Evolutionary conservation across 1,284 basidiomycete genomes (phyloP).

Genomic region (Meripilus lineatus): DNA sequence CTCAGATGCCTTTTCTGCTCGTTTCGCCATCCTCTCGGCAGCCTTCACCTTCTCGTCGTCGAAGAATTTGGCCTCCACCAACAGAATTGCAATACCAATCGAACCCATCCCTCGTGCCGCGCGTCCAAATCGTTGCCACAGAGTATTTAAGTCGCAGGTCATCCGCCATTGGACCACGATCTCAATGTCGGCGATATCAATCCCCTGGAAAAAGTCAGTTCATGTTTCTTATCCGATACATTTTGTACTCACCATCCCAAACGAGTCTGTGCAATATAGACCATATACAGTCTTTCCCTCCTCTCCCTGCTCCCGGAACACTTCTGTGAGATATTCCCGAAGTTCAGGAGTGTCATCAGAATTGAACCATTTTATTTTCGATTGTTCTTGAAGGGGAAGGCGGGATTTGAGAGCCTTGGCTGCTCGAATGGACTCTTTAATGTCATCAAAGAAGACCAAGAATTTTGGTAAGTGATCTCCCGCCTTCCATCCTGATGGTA

Average conservation of each 20-base stretch:
- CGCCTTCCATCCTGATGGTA: constrained; percentile 4
- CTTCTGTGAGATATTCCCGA: constrained; percentile 12
- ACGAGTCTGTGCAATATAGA: constrained; percentile 25
- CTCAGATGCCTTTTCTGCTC: too few species aligned
- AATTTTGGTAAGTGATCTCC: constrained; percentile 19
- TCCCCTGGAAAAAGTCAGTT: too few species aligned
- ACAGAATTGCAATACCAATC: constrained; percentile 12
- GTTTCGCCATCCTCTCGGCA: too few species aligned
- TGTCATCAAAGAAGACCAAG: constrained; percentile 29
- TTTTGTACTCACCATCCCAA: constrained; percentile 32
- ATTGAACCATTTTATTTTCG: constrained; percentile 19
- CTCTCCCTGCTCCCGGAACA: constrained; percentile 13
- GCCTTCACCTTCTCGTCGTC: too few species aligned
- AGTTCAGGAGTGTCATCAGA: too few species aligned
- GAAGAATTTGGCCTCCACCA: constrained; percentile 14
- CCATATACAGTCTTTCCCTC: constrained; percentile 19
- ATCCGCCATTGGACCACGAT: constrained; percentile 28
- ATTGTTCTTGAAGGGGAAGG: constrained; percentile 6
- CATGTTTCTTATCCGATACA: too few species aligned
- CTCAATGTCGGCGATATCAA: constrained; percentile 28
- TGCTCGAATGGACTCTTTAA: constrained; percentile 9
- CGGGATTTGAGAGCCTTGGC: constrained; percentile 7
- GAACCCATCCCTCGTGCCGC: constrained; percentile 8
- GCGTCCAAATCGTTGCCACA: constrained; percentile 18
- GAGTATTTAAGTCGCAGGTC: constrained; percentile 5